Evolutionary conservation across 306 rosid genomes (phyloP), one percentile per base, ranked within the genome.

Genomic region (Lathyrus aphaca): DNA sequence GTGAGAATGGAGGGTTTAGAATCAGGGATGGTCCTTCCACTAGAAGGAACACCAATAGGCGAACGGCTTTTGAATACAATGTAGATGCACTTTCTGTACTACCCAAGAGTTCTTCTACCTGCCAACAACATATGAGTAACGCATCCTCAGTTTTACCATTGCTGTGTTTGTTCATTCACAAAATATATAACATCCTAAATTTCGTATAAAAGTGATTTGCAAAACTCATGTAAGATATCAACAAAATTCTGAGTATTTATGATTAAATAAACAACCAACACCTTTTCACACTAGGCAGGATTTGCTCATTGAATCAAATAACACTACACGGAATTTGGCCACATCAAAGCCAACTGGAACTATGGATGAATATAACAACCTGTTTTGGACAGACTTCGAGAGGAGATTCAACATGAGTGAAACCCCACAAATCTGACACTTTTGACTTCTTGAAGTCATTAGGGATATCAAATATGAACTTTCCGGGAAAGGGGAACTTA

Each of bases 91-190:
- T 83, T 39, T 86, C 96, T 92, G 87, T 74, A 25, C 82, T 78
- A 45, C 92, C 95, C 99, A 95, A 84, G 67, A 91, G 89, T 82
- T 95, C 99, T 30, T 95, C 96, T 27, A 95, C 99, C 99, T 95
- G 87, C 79, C 77, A 84, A 61, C 27, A 66, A 62, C 15, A 48
- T 30, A 62, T 2, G 30, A 53, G 16, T 17, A 74, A 42, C 56
- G 64, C 17, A 71, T 69, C 29, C 44, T 69, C 70, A 75, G 75
- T 46, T 45, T 61, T 30, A 49, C 21, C 58, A 68, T 54, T 59
- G 15, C n/a, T 27, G 15, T 16, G 42, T 69, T 60, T 51, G 55
- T 63, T 55, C 61, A 76, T 64, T 37, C 46, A 9, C 67, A 53
- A 64, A 44, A 65, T 61, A 43, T 38, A n/a, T 11, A 0, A 17